Conservation (phyloP, 192 early-diverging fungal genomes). For the Kappamyces sp. region DNA sequence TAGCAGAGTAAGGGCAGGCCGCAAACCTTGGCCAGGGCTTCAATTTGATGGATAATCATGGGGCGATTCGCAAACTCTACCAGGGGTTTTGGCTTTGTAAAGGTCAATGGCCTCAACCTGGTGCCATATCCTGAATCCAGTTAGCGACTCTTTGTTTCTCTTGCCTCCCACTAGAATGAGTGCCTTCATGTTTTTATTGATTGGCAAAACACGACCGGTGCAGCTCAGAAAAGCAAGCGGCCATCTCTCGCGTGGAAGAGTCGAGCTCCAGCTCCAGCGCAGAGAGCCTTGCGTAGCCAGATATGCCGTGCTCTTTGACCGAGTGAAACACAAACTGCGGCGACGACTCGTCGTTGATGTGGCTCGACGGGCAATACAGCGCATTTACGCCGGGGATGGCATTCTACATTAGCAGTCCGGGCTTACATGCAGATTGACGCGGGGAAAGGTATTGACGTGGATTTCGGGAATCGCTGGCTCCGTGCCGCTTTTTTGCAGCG, state of each 20-base stretch:
- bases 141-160: neutral
- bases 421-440: too few species aligned
- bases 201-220: neutral
- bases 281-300: neutral
- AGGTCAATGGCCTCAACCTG: constrained; percentile 94
- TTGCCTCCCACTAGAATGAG: constrained; percentile 59
- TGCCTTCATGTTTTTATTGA: constrained; percentile 47
- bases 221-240: constrained; percentile 2
- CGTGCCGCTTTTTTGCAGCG: too few species aligned
- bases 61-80: constrained; percentile 98
- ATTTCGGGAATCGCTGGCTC: too few species aligned
- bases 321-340: constrained; percentile 14
- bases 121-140: constrained; percentile 80
- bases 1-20: constrained; percentile 28
- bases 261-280: constrained; percentile 6
- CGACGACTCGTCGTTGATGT: constrained; percentile 11
- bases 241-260: constrained; percentile 5
- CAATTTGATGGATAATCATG: constrained; percentile 99
- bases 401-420: neutral
- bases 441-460: too few species aligned
- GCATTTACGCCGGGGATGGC: constrained; percentile 1
- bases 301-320: constrained; percentile 1
- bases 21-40: constrained; percentile 85
- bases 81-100: constrained; percentile 94
- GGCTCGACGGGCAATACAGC: neutral